Conservation (phyloP, 2,329 filamentous ascomycete species). For the Beauveria medogensis region DNA sequence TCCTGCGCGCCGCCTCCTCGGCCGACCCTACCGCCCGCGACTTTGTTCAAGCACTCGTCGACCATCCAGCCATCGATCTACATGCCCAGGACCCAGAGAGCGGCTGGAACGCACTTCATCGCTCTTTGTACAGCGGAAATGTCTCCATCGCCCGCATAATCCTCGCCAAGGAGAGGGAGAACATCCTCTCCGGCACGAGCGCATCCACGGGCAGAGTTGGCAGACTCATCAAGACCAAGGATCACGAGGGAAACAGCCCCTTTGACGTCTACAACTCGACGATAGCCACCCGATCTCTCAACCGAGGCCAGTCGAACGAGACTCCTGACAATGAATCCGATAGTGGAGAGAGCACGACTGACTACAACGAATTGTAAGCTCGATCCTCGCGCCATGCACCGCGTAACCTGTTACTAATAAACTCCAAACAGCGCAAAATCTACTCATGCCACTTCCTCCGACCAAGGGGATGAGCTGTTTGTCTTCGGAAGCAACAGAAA, state of each 20-base stretch:
- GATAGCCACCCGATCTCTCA: slow-evolving; percentile 67
- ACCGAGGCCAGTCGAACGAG: slow-evolving; percentile 21
- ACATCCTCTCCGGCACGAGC: slow-evolving; percentile 51
- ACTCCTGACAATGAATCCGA: slow-evolving; percentile 42
- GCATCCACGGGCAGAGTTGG: slow-evolving; percentile 55
- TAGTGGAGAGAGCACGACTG: slow-evolving; percentile 39
- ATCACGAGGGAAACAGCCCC: slow-evolving; percentile 87
- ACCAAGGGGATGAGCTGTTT: slow-evolving; percentile 72
- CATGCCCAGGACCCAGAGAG: slow-evolving; percentile 84
- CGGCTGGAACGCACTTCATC: slow-evolving; percentile 91
- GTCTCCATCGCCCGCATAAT: slow-evolving; percentile 77
- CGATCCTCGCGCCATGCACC: not conserved
- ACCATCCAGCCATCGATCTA: slow-evolving; percentile 75
- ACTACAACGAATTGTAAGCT: slow-evolving; percentile 23
- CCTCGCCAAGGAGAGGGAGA: slow-evolving; percentile 65
- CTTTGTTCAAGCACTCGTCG: slow-evolving; percentile 73
- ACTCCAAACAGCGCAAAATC: not conserved
- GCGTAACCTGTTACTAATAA: not conserved
- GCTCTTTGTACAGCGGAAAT: slow-evolving; percentile 85
- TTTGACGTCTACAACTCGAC: slow-evolving; percentile 89
- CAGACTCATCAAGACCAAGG: slow-evolving; percentile 87
- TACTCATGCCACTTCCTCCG: slow-evolving; percentile 9
- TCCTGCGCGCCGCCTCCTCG: slow-evolving; percentile 79
- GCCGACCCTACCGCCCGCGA: slow-evolving; percentile 57
- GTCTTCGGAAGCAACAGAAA: slow-evolving; percentile 97